These are phyloP conservation scores for Curvularia hawaiiensis DNA, from an alignment of 2,329 filamentous ascomycete species.

Conservation along the genomic window DNA sequence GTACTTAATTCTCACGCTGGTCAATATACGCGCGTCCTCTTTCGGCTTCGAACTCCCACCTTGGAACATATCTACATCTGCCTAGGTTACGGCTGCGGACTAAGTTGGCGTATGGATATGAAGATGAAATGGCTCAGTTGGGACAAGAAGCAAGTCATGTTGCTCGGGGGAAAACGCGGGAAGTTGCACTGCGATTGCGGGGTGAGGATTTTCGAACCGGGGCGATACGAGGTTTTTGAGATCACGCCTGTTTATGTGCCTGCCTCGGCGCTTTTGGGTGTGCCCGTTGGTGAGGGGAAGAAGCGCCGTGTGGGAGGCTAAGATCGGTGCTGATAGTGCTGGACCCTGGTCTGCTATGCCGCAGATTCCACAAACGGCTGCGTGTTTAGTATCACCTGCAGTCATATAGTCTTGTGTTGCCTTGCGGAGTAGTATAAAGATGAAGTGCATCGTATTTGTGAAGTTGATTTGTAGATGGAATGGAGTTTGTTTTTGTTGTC, in stretches of 20 bases:
- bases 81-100: neutral
- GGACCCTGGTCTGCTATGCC: neutral
- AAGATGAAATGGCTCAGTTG: neutral
- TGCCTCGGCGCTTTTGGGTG: neutral
- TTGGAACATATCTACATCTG: neutral
- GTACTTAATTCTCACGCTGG: neutral
- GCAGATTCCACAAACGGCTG: neutral
- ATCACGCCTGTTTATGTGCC: neutral
- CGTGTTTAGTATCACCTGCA: neutral
- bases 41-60: neutral
- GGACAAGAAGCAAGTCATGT: neutral
- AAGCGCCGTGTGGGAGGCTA: neutral
- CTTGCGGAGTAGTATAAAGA: neutral
- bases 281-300: neutral
- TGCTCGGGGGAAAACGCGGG: neutral
- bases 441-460: neutral
- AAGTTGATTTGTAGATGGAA: neutral
- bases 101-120: conserved; percentile 5
- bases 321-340: neutral
- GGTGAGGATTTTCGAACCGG: conserved; percentile 3
- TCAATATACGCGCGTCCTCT: neutral
- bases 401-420: neutral
- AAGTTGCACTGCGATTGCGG: conserved; percentile 1
- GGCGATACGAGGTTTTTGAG: neutral
- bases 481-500: neutral